Base-by-base conservation (phyloP, 768 basidiomycete species). In the Tubosaeta sp. region DNA sequence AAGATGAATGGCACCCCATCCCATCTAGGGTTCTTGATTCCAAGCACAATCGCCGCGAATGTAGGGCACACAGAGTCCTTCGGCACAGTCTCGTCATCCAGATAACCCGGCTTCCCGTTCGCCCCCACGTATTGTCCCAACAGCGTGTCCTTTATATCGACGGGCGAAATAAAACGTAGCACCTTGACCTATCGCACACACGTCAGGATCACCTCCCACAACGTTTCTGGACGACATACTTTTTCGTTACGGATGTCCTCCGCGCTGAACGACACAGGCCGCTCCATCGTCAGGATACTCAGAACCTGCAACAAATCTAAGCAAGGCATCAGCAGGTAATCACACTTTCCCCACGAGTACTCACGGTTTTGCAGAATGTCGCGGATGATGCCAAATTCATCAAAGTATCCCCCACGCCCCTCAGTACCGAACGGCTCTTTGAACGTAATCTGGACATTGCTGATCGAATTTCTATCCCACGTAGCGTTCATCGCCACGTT, bases 331-430 rank as follows among this genome's bases (percentile, higher is more conserved):
- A 62, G 59, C n/a, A 51, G 46, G 19, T 22, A 4, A 11, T 52
- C 51, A 45, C 54, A 53, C 51, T 34, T 53, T 22, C 41, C 44
- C 36, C n/a, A 30, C 44, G 41, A 49, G 30, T 29, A 81, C 94
- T 72, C 70, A 96, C 95, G 95, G 73, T 99, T 99, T 76, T 99
- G 95, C 66, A 94, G 76, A 52, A 99, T 78, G 70, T 99, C 95
- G 65, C 95, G 87, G 70, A 99, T 94, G 69, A 99, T 98, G 49
- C 96, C 96, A 71, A 97, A 99, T 72, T 98, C 94, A 69, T 99
- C 95, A 74, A 99, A 99, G 79, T 99, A 99, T 16, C 96, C 95
- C n/a, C 95, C 95, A 58, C 95, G 90, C n/a, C 95, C 95, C 68
- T 99, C 96, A 43, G 95, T 99, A 18, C 95, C 95, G 67, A 98